Base-by-base conservation (phyloP, 345 rosid species). In the Boechera retrofracta region DNA sequence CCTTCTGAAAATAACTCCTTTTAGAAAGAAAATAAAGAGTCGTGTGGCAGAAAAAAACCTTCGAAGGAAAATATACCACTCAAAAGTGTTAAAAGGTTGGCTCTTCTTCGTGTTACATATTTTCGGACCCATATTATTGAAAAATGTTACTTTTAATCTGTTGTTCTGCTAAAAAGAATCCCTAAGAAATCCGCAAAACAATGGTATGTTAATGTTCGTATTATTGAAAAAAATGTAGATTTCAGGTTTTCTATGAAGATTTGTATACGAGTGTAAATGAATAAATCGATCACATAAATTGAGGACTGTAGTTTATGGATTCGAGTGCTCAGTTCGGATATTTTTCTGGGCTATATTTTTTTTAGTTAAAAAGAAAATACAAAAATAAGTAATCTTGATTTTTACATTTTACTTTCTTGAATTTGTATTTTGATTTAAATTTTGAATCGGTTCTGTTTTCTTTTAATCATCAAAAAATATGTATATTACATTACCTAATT, bases 1-100 rank as follows among this genome's bases (percentile, higher is more conserved):
- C 81, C 72, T 77, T 71, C 65, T 64, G 72, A 66, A 61, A 71
- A 72, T 45, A 57, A 61, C 32, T 41, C 21, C 71, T 63, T 74
- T 70, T 54, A 15, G 54, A 63, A 77, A 71, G 72, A 71, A 71
- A 55, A 21, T 47, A 56, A 66, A 65, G 68, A 72, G 49, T 51
- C 73, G 68, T 65, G 68, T 78, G 68, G 48, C 63, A 65, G 7
- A 71, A 26, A 33, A 21, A 63, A 72, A 29, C 60, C 12, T 64
- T 71, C 31, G 49, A 72, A 64, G 15, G 35, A 60, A 68, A 52
- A 51, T 76, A 69, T 69, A 69, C 55, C 74, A 60, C 36, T 51
- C 63, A 38, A 38, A 75, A 44, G 38, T 58, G 35, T 39, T 75
- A 47, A 65, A 53, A 36, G 52, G 59, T 65, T 58, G 62, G 53